Conservation (phyloP, 805 yeast species). For the Teunomyces barrocoloradensis region DNA sequence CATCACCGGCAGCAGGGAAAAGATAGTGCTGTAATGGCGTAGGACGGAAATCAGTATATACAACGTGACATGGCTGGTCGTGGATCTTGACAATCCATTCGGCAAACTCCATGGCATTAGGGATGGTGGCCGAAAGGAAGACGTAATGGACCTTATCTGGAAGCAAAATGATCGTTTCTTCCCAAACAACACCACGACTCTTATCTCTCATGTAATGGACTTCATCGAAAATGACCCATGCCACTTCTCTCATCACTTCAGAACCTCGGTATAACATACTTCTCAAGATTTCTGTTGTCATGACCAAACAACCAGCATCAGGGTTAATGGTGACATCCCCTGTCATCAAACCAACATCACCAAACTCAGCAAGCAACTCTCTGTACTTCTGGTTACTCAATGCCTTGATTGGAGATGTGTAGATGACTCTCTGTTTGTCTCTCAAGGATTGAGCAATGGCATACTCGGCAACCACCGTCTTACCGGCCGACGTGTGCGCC, state of each 20-base stretch:
- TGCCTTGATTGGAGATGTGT: conserved; percentile 94
- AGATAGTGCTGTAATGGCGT: conserved; percentile 97
- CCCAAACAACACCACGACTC: conserved; percentile 99
- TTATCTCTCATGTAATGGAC: conserved; percentile 98
- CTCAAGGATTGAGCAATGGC: conserved; percentile 94
- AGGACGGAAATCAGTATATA: conserved; percentile 97
- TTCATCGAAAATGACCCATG: conserved; percentile 98
- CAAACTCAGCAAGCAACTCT: conserved; percentile 88
- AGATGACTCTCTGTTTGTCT: conserved; percentile 89
- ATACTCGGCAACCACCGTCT: conserved; percentile 95
- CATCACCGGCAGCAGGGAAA: conserved; percentile 98
- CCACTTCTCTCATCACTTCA: conserved; percentile 97
- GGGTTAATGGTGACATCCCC: conserved; percentile 99
- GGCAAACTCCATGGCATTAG: conserved; percentile 97
- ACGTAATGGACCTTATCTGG: conserved; percentile 97
- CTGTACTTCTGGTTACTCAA: conserved; percentile 92
- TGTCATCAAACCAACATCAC: conserved; percentile 97
- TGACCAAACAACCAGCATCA: conserved; percentile 95
- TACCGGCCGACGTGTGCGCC: conserved; percentile 97
- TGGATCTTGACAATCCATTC: conserved; percentile 98
- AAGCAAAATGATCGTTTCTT: conserved; percentile 90
- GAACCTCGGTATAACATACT: conserved; percentile 97
- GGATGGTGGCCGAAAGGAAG: conserved; percentile 92
- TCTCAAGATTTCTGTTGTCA: conserved; percentile 98
- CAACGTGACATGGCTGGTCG: conserved; percentile 96